Evolutionary conservation across 768 basidiomycete species (phyloP), one percentile per base, ranked within the genome.

Genomic region (Clitopilus passeckerianus): DNA sequence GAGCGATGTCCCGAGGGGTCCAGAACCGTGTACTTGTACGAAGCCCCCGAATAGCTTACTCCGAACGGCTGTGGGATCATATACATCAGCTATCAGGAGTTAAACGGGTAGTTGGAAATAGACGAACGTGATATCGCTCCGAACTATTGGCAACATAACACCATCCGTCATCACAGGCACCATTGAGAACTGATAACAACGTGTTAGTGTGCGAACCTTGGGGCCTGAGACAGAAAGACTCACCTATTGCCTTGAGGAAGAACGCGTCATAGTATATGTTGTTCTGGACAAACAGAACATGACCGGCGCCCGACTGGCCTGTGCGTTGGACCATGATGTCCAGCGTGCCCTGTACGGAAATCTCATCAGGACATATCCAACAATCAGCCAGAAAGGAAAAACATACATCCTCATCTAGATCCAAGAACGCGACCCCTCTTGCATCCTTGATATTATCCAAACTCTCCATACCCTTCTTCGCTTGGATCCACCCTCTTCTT

Each of bases 261-360:
- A 99, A 99, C 0, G 97, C 96, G 64, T 99, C 97, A 68, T 95
- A 95, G 67, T 96, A 98, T 67, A 95, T 92, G 71, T 98, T 98
- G 68, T 99, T 99, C 74, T 96, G 94, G 53, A 99, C 77, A 68
- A 99, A 96, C 5, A 85, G 67, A 16, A 92, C 74, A 41, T 80
- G 84, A 14, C 89, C 88, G 46, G 71, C 66, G 1, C 82, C 82
- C 56, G 86, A 84, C 4, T 75, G 74, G 1, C 93, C 94, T 0
- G 86, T 85, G 43, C 97, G 77, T 67, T 96, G 95, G 0, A 98
- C 80, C 71, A 97, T 79, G n/a, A 99, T 84, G 72, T 99, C 97
- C 34, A 98, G 75, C 2, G 81, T 81, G 0, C 96, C 96, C 92
- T 98, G 58, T 10, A 15, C 20, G 14, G 20, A n/a, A 65, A 15